These are phyloP conservation scores for Trichosanthes cucumerina DNA, from an alignment of 306 rosid species.

Conservation along the genomic window DNA sequence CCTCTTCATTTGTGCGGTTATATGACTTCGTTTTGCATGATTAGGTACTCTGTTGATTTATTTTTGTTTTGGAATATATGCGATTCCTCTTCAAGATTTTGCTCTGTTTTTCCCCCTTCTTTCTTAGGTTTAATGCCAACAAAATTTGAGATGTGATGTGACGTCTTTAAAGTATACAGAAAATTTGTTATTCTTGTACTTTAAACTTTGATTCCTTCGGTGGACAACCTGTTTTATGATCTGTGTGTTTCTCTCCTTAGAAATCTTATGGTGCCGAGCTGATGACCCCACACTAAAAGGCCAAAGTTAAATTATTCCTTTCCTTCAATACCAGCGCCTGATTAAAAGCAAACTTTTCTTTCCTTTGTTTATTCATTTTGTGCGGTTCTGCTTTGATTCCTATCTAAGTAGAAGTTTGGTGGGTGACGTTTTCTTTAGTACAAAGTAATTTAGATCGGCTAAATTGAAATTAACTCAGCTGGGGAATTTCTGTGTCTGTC, in stretches of 20 bases:
- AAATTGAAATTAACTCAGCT: background rate
- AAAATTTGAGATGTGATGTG: background rate
- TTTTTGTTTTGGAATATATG: background rate
- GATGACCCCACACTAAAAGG: background rate
- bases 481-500: background rate
- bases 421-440: constrained; percentile 3
- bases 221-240: background rate
- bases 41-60: background rate
- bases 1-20: background rate
- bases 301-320: background rate
- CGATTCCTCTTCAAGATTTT: background rate
- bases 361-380: background rate
- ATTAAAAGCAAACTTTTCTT: background rate
- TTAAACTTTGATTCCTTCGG: background rate
- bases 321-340: background rate
- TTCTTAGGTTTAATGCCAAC: background rate
- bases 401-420: background rate
- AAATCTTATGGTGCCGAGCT: background rate
- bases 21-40: background rate
- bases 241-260: background rate
- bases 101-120: background rate
- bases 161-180: background rate
- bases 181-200: background rate
- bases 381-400: background rate
- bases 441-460: background rate